Conservation (phyloP, 208 protist species). For the Crithidia thermophila region DNA sequence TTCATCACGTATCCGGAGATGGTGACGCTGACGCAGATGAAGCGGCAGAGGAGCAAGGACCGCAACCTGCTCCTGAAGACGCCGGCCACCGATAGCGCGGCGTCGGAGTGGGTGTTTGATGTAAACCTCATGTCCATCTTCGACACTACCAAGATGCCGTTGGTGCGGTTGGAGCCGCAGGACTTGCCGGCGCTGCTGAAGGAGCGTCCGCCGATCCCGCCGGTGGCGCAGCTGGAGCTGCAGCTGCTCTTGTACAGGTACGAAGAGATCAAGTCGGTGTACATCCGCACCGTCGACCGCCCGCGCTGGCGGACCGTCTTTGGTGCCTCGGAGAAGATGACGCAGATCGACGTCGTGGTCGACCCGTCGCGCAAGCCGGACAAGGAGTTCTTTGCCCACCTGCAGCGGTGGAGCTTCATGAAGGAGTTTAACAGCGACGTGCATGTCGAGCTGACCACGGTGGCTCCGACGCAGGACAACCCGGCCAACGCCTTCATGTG, state of each 20-base stretch:
- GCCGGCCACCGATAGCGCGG: not conserved
- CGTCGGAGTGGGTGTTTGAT: constrained; percentile 51
- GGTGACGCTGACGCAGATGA: constrained; percentile 68
- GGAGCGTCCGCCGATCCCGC: constrained; percentile 59
- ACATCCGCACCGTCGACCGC: constrained; percentile 76
- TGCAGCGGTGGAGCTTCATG: constrained; percentile 90
- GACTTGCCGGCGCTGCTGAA: constrained; percentile 44
- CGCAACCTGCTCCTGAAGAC: constrained; percentile 28
- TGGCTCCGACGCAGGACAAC: constrained; percentile 25
- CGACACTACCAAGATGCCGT: constrained; percentile 73
- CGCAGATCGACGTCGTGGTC: constrained; percentile 85
- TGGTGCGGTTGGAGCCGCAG: constrained; percentile 70
- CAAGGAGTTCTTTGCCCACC: constrained; percentile 55
- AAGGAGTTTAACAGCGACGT: constrained; percentile 85
- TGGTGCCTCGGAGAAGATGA: constrained; percentile 68
- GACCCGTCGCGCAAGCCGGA: constrained; percentile 38
- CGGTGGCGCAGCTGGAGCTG: constrained; percentile 84
- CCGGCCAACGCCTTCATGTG: constrained; percentile 46
- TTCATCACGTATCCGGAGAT: constrained; percentile 91
- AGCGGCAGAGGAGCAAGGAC: constrained; percentile 41
- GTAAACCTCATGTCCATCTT: constrained; percentile 54
- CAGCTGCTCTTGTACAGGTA: constrained; percentile 80
- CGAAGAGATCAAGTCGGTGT: constrained; percentile 59
- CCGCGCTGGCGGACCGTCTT: constrained; percentile 71
- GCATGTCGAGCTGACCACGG: constrained; percentile 74